Percentiles rank a stretch among this genome's conserved stretches.
phyloP scores from a whole-genome alignment of 768 basidiomycete genomes.

The Thelephora aurantiotincta region DNA sequence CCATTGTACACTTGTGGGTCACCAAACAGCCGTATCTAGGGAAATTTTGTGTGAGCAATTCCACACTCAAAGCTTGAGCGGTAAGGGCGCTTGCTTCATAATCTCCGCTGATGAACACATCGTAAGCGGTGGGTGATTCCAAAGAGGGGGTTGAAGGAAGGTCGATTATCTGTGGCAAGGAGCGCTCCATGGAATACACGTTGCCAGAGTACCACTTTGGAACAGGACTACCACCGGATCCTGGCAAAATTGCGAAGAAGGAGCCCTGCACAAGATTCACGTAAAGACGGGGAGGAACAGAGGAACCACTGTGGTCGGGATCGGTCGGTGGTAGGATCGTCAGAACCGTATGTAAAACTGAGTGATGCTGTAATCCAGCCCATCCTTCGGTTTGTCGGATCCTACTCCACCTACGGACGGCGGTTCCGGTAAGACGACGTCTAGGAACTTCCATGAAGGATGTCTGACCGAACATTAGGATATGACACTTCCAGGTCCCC shows the following conservation, averaged over 20 bases:
- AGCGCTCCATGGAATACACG: slow-evolving; percentile 55
- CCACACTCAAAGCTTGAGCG: not conserved
- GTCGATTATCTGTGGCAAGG: slow-evolving; percentile 31
- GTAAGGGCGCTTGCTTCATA: slow-evolving; percentile 47
- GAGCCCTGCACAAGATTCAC: slow-evolving; percentile 58
- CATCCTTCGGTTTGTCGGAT: slow-evolving; percentile 73
- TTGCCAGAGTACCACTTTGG: slow-evolving; percentile 74
- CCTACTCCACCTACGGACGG: slow-evolving; percentile 42
- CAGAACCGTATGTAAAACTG: slow-evolving; percentile 50
- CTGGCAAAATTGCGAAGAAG: slow-evolving; percentile 49
- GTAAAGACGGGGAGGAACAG: slow-evolving; percentile 29
- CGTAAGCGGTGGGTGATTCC: slow-evolving; percentile 35
- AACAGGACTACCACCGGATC: slow-evolving; percentile 14
- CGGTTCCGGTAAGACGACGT: not conserved
- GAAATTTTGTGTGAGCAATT: not conserved
- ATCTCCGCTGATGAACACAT: slow-evolving; percentile 64
- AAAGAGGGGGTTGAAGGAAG: slow-evolving; percentile 34
- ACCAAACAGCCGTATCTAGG: slow-evolving; percentile 72
- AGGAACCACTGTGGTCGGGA: not conserved
- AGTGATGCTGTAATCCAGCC: slow-evolving; percentile 75
- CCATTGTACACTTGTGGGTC: slow-evolving; percentile 34
- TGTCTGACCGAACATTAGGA: slow-evolving; percentile 39
- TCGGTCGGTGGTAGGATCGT: slow-evolving; percentile 35
- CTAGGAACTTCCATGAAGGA: not conserved
- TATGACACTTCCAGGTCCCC: slow-evolving; percentile 49